phyloP scores from a whole-genome alignment of 495 filamentous ascomycete genomes.

The Aspergillus asperescens region DNA sequence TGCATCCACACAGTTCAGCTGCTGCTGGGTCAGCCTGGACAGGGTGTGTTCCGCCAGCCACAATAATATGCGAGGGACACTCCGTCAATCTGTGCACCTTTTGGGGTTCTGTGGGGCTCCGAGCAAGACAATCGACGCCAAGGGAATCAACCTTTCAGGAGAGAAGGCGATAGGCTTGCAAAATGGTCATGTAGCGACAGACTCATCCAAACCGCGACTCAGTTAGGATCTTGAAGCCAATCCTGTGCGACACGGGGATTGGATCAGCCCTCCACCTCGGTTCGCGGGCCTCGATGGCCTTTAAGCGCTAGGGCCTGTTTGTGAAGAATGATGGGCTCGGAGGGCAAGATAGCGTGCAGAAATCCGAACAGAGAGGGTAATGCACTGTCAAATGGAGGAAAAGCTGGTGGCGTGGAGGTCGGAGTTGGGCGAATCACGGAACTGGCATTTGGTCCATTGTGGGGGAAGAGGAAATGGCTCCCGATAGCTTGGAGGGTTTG shows the following conservation, averaged over 20 bases:
- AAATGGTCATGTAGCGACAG: neutral
- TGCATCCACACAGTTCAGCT: constrained; percentile 6
- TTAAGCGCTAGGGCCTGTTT: neutral
- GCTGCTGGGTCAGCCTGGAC: constrained; percentile 5
- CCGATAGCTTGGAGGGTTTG: no score
- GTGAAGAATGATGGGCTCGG: no score
- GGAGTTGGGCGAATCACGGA: neutral
- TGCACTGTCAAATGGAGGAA: neutral
- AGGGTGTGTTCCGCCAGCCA: constrained; percentile 11
- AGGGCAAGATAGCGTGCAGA: no score
- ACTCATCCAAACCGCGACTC: neutral
- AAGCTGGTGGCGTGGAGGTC: neutral
- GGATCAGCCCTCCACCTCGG: neutral
- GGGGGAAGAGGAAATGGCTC: no score
- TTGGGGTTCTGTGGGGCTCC: neutral
- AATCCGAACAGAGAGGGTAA: no score
- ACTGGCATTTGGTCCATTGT: neutral
- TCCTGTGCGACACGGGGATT: neutral
- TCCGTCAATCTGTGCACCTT: neutral
- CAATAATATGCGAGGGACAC: neutral
- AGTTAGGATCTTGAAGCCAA: neutral
- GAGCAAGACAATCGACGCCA: constrained; percentile 6
- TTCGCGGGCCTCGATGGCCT: neutral
- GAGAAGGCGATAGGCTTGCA: constrained; percentile 8
- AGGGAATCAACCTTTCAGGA: constrained; percentile 5